Conservation (phyloP, 331 rosid species). For the Rosa hybrid region DNA sequence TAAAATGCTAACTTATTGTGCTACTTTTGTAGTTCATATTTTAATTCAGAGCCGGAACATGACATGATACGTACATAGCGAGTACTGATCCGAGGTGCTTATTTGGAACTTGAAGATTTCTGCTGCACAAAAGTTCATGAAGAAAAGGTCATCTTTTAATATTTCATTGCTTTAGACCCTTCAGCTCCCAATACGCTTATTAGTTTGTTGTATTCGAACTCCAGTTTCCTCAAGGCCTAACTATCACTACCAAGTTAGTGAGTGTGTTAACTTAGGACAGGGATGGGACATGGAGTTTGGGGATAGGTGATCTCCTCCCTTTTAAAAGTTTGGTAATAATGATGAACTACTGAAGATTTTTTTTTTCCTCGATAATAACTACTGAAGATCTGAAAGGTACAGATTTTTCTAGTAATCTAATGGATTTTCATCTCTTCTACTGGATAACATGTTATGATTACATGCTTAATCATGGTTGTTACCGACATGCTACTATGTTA, state of each 20-base stretch:
- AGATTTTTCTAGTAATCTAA: not conserved
- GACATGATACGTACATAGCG: not conserved
- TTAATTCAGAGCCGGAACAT: not conserved
- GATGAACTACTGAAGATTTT: not conserved
- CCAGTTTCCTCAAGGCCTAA: not conserved
- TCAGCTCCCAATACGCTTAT: not conserved
- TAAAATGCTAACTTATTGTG: not conserved
- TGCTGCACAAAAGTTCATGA: not conserved
- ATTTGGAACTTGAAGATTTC: not conserved
- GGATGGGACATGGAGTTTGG: too few species aligned
- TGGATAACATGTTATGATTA: not conserved
- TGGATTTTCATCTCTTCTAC: not conserved
- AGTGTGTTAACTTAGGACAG: not conserved
- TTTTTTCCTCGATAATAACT: too few species aligned
- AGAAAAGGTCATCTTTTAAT: not conserved
- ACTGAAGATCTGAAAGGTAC: not conserved
- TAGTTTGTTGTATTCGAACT: not conserved
- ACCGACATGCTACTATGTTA: not conserved
- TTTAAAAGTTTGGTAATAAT: not conserved
- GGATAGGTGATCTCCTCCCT: too few species aligned
- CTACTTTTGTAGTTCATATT: slow-evolving; percentile 6
- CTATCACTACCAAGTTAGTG: not conserved
- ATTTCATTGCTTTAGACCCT: not conserved
- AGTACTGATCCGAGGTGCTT: not conserved
- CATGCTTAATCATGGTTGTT: not conserved